These are phyloP conservation scores for Trametes maxima DNA, from an alignment of 768 basidiomycete genomes.

Conservation along the genomic window DNA sequence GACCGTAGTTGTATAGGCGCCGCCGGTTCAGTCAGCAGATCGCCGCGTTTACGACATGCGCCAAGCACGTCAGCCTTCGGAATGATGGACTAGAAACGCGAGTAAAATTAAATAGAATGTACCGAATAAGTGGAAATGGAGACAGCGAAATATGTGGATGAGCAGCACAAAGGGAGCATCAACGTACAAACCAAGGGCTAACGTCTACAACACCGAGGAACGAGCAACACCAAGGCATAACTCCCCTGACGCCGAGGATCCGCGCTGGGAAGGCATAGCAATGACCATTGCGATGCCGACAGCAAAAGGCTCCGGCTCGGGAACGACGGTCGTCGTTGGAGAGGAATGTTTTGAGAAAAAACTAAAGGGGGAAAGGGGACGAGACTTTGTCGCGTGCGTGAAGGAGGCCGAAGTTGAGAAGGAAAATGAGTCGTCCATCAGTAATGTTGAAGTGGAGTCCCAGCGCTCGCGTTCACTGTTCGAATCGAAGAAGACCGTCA, in stretches of 20 bases:
- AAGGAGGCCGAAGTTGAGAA: neutral
- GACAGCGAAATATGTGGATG: neutral
- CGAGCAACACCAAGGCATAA: neutral
- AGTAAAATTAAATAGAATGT: too few species aligned
- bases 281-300: neutral
- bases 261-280: neutral
- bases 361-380: neutral
- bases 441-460: neutral
- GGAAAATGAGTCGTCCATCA: neutral
- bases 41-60: too few species aligned
- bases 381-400: neutral
- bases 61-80: too few species aligned
- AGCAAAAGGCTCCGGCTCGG: neutral
- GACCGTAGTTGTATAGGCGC: too few species aligned
- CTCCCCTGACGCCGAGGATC: neutral
- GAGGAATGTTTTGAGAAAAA: neutral
- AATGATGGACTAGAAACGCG: too few species aligned
- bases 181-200: neutral
- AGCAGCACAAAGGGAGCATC: neutral
- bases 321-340: neutral
- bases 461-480: neutral
- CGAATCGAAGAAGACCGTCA: neutral
- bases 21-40: too few species aligned
- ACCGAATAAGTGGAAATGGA: too few species aligned
- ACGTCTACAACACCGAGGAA: neutral